phyloP scores from a whole-genome alignment of 371 early-diverging fungal species.

The Apophysomyces elegans region DNA sequence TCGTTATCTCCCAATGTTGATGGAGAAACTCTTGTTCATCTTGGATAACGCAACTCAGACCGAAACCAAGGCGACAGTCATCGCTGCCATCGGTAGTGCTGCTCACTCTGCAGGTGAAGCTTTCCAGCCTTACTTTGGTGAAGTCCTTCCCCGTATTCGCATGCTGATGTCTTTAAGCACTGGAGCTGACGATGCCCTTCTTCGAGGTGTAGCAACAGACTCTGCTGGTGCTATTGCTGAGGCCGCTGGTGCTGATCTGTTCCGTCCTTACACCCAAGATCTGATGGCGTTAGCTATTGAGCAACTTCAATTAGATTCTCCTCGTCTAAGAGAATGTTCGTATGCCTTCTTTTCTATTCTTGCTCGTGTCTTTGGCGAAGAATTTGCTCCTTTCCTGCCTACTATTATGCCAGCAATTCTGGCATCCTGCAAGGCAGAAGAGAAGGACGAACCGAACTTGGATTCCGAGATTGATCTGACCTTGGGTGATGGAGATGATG shows the following conservation, averaged over 20 bases:
- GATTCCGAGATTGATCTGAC: slow-evolving; percentile 55
- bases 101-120: slow-evolving; percentile 82
- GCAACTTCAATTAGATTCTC: slow-evolving; percentile 72
- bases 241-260: slow-evolving; percentile 84
- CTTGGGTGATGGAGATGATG: slow-evolving; percentile 42
- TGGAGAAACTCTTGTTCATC: slow-evolving; percentile 76
- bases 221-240: slow-evolving; percentile 85
- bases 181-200: slow-evolving; percentile 67
- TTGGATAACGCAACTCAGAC: slow-evolving; percentile 65
- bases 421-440: slow-evolving; percentile 75
- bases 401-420: slow-evolving; percentile 79
- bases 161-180: slow-evolving; percentile 73
- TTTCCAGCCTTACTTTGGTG: slow-evolving; percentile 82
- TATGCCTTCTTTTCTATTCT: slow-evolving; percentile 87
- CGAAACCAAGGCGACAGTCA: slow-evolving; percentile 74
- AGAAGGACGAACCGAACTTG: slow-evolving; percentile 55
- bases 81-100: slow-evolving; percentile 87
- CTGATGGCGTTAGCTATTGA: slow-evolving; percentile 80
- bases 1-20: slow-evolving; percentile 81
- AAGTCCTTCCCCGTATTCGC: slow-evolving; percentile 72
- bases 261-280: slow-evolving; percentile 75
- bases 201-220: slow-evolving; percentile 89
- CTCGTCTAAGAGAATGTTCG: slow-evolving; percentile 82
- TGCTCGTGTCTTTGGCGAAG: slow-evolving; percentile 81
- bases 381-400: slow-evolving; percentile 78